A percentile compares a stretch with the other conserved stretches of the same genome.
These are phyloP conservation scores for Tubosaeta sp. DNA, from an alignment of 768 basidiomycete species.

Conservation along the genomic window DNA sequence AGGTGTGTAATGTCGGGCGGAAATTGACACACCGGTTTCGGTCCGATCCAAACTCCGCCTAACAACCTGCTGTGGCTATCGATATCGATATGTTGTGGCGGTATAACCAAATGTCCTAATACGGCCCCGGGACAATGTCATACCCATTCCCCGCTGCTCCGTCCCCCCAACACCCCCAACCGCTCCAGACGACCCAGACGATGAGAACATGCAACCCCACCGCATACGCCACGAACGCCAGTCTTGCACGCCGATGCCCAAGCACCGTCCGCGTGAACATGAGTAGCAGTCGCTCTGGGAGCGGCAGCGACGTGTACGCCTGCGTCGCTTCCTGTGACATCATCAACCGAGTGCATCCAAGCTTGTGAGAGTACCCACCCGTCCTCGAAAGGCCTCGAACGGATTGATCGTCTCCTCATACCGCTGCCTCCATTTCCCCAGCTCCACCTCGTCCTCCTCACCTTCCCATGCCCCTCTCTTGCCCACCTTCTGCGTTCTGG, in stretches of 20 bases:
- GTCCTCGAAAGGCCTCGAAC: constrained; percentile 93
- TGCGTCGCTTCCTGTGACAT: constrained; percentile 83
- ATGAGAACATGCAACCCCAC: constrained; percentile 75
- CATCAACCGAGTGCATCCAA: background rate
- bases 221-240: constrained; percentile 86
- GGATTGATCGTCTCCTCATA: constrained; percentile 99
- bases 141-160: constrained; percentile 9
- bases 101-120: constrained; percentile 1
- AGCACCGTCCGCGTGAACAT: constrained; percentile 80
- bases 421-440: constrained; percentile 84
- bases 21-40: background rate
- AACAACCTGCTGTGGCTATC: no score
- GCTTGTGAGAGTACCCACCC: constrained; percentile 51
- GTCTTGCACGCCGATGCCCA: constrained; percentile 85
- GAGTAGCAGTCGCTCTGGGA: constrained; percentile 85
- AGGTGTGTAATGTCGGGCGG: no score
- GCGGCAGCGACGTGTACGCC: constrained; percentile 88
- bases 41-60: background rate
- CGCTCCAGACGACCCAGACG: constrained; percentile 54
- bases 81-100: no score
- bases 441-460: constrained; percentile 50
- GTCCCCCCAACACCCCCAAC: constrained; percentile 63
- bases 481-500: constrained; percentile 7
- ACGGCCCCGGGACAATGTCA: constrained; percentile 14
- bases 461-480: constrained; percentile 16